These are phyloP conservation scores for Kokia cookei DNA, from an alignment of 441 rosid species.

Conservation along the genomic window DNA sequence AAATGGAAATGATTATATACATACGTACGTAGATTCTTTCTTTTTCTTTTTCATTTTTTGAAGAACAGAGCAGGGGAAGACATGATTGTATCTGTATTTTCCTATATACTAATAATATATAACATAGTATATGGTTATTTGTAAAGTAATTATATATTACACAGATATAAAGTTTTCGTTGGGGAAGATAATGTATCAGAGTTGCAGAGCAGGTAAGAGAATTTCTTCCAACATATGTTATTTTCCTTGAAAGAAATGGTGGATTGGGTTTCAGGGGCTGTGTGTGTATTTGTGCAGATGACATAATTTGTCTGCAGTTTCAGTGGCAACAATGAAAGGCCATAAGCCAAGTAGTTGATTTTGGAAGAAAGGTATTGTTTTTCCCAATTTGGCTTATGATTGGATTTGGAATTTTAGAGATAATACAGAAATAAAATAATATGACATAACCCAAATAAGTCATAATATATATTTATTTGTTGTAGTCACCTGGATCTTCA, in stretches of 20 bases:
- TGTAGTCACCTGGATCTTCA: no score
- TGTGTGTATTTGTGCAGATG: neutral
- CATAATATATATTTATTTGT: no score
- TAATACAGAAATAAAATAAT: neutral
- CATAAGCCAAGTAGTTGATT: neutral
- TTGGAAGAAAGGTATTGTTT: neutral
- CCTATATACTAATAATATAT: neutral
- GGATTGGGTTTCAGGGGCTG: no score
- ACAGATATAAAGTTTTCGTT: neutral
- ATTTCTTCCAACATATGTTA: no score
- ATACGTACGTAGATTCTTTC: neutral
- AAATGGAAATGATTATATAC: conserved; percentile 41
- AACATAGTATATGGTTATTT: neutral
- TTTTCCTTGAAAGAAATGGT: no score
- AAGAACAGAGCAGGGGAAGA: no score
- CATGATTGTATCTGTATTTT: neutral
- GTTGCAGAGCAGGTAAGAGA: no score
- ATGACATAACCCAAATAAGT: no score
- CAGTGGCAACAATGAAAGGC: neutral
- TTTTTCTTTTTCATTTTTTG: neutral
- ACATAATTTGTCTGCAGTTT: neutral
- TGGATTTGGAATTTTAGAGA: neutral
- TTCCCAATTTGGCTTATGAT: neutral
- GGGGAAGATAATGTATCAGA: no score
- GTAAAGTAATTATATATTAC: neutral